Conservation (phyloP, 208 protist species). For the Acanthamoeba lenticulata region DNA sequence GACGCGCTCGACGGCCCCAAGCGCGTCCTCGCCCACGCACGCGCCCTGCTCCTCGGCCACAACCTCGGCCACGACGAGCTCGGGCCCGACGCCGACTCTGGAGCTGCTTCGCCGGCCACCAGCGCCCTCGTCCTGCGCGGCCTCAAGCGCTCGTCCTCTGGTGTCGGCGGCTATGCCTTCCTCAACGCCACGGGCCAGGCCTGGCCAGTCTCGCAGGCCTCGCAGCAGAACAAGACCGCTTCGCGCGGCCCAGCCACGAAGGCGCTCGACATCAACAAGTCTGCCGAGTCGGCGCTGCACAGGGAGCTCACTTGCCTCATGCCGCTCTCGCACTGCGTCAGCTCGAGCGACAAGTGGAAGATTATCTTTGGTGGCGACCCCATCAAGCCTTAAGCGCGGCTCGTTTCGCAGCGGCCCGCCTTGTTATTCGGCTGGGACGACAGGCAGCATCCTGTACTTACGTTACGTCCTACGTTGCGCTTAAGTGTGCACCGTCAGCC, state of each 20-base stretch:
- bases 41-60: conserved; percentile 66
- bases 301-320: conserved; percentile 45
- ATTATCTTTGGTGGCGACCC: conserved; percentile 59
- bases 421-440: too few species aligned
- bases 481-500: too few species aligned
- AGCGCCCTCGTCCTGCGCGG: neutral
- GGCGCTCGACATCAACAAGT: neutral
- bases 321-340: conserved; percentile 27
- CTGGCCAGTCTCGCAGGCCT: conserved; percentile 17
- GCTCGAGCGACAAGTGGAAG: conserved; percentile 27
- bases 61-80: too few species aligned
- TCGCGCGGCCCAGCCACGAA: neutral
- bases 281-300: neutral
- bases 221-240: neutral
- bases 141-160: neutral
- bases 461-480: too few species aligned
- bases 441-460: too few species aligned
- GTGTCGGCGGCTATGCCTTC: neutral
- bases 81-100: neutral
- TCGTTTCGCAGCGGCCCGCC: too few species aligned
- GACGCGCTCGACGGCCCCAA: conserved; percentile 75
- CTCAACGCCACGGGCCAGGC: conserved; percentile 7
- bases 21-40: conserved; percentile 78
- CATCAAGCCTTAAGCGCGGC: conserved; percentile 33
- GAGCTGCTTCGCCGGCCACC: neutral